These are phyloP conservation scores for Cercospora sojina DNA, from an alignment of 2,329 filamentous ascomycete genomes.

Conservation along the genomic window DNA sequence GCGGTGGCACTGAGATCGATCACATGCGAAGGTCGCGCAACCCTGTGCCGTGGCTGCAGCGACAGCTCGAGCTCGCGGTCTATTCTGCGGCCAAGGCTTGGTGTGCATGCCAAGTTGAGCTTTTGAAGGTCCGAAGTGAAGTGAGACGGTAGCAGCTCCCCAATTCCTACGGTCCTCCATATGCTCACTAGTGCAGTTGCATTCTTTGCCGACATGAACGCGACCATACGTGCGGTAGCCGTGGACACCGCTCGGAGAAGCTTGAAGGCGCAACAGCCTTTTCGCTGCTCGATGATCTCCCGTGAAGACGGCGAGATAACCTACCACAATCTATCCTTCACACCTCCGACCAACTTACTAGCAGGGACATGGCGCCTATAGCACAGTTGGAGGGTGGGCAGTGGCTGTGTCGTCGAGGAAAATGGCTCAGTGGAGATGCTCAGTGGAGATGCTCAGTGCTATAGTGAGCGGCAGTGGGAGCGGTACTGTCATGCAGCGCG, in stretches of 20 bases:
- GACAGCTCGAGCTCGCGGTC: conserved; percentile 19
- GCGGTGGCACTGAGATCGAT: conserved; percentile 1
- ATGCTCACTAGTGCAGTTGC: background rate
- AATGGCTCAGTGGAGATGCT: conserved; percentile 18
- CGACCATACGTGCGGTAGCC: background rate
- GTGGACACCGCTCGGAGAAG: background rate
- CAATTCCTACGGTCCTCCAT: background rate
- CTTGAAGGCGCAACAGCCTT: background rate
- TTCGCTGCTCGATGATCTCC: conserved; percentile 6
- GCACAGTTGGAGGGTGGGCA: conserved; percentile 7
- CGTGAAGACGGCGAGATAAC: conserved; percentile 7
- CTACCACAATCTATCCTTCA: conserved; percentile 1
- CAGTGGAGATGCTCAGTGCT: background rate
- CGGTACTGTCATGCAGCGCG: background rate
- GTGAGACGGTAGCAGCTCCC: conserved; percentile 17
- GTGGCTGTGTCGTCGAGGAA: conserved; percentile 11
- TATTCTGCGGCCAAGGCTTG: conserved; percentile 20
- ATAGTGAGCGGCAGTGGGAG: background rate
- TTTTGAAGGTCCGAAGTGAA: conserved; percentile 16
- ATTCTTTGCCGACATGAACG: conserved; percentile 1
- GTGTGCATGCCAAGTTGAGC: conserved; percentile 14
- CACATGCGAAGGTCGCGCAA: conserved; percentile 13
- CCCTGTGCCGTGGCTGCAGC: background rate
- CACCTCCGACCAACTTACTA: conserved; percentile 7
- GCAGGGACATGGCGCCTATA: conserved; percentile 6